Percentiles rank a stretch among this genome's conserved stretches.
Conservation (phyloP, 768 basidiomycete species). For the Tulasnella sp. region DNA sequence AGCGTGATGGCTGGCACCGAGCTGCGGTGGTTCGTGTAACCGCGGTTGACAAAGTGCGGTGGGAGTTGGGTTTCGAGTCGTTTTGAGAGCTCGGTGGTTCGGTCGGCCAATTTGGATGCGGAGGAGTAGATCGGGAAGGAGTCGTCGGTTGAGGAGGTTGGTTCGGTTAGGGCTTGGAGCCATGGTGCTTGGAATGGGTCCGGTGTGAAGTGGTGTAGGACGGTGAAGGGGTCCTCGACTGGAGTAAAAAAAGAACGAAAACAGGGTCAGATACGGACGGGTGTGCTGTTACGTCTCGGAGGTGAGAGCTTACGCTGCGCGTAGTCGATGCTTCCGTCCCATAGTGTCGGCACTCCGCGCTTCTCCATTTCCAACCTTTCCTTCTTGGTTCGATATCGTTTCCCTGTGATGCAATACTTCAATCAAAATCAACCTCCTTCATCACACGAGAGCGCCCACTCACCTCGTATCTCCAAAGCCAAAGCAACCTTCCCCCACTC, state of each 20-base stretch:
- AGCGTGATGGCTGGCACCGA: neutral
- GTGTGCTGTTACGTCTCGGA: too few relatives aligned
- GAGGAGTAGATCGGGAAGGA: neutral
- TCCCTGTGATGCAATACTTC: neutral
- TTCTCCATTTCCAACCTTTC: slow-evolving; percentile 73
- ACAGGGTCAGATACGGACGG: too few relatives aligned
- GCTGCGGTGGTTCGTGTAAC: neutral
- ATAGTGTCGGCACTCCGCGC: slow-evolving; percentile 61
- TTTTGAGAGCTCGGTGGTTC: neutral
- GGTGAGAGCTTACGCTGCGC: slow-evolving; percentile 22
- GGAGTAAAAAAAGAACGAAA: too few relatives aligned
- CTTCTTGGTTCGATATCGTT: slow-evolving; percentile 71
- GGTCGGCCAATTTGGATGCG: neutral
- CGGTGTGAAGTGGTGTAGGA: slow-evolving; percentile 25
- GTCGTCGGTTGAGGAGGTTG: neutral
- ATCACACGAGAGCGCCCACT: neutral
- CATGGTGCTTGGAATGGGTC: slow-evolving; percentile 16
- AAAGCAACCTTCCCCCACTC: slow-evolving; percentile 72
- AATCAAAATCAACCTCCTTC: neutral
- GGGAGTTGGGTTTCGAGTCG: neutral
- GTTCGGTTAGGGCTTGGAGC: slow-evolving; percentile 9
- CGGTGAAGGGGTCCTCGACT: slow-evolving; percentile 27
- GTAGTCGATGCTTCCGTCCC: slow-evolving; percentile 72
- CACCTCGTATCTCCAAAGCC: slow-evolving; percentile 70
- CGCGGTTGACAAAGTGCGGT: neutral